Evolutionary conservation across 2,329 filamentous ascomycete species (phyloP).

Genomic region (Dothistroma pini): DNA sequence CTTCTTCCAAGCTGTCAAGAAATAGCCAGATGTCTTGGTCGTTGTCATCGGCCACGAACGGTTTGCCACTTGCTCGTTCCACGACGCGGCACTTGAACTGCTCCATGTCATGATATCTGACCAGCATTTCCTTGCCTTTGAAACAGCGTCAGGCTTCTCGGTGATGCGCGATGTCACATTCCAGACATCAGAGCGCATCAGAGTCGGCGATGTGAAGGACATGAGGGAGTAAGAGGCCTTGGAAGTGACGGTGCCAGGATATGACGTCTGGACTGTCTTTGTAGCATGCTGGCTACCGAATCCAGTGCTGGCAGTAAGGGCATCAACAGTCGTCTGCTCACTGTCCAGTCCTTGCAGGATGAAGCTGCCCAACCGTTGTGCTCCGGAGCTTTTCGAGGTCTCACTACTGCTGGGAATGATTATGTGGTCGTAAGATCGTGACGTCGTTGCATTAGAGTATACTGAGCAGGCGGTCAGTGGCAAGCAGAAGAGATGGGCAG

Average conservation of each 20-base stretch:
- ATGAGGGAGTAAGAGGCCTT: not conserved
- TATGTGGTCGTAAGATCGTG: not conserved
- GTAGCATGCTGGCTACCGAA: not conserved
- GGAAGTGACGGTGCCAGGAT: not conserved
- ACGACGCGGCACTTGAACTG: slow-evolving; percentile 7
- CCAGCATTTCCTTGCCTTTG: slow-evolving; percentile 9
- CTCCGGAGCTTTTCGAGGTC: not conserved
- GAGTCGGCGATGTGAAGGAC: not conserved
- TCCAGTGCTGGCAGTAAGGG: not conserved
- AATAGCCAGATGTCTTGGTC: not conserved
- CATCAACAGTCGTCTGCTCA: not conserved
- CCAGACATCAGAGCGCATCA: not conserved
- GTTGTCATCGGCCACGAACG: slow-evolving; percentile 10
- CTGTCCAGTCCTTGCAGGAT: not conserved
- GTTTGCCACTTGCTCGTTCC: slow-evolving; percentile 11
- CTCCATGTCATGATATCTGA: slow-evolving; percentile 12
- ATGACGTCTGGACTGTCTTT: not conserved
- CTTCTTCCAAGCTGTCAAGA: not conserved
- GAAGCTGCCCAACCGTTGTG: not conserved
- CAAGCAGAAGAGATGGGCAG: not conserved
- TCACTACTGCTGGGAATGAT: not conserved
- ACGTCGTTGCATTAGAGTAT: slow-evolving; percentile 4
- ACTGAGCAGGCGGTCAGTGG: not conserved
- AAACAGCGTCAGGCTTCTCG: not conserved
- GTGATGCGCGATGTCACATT: not conserved